A percentile compares a stretch with the other conserved stretches of the same genome.
Evolutionary conservation across 768 basidiomycete species (phyloP).

Genomic region (Lactifluus piperatus): DNA sequence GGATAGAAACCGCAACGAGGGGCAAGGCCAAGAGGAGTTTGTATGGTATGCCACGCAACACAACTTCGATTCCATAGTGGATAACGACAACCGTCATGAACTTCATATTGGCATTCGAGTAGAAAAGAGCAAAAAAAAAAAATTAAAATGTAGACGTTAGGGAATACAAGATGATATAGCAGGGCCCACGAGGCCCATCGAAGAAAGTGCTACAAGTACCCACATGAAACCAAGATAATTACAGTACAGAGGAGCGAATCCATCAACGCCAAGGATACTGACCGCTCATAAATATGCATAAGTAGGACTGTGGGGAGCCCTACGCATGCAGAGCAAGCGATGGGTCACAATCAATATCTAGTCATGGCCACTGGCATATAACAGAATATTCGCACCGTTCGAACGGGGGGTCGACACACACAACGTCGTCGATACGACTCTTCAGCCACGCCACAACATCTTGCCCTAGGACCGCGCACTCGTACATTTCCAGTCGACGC

Average conservation of each 20-base stretch:
- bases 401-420: constrained; percentile 50
- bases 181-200: neutral
- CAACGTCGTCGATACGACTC: constrained; percentile 50
- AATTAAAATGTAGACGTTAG: constrained; percentile 1
- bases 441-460: constrained; percentile 66
- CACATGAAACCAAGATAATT: constrained; percentile 1
- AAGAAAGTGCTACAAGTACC: constrained; percentile 12
- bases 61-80: neutral
- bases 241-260: constrained; percentile 5
- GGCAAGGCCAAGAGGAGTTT: neutral
- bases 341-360: constrained; percentile 9
- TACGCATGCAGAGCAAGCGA: constrained; percentile 17
- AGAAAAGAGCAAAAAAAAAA: neutral
- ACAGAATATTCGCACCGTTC: constrained; percentile 30
- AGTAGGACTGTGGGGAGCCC: constrained; percentile 22
- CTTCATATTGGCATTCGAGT: neutral
- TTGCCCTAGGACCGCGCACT: constrained; percentile 55
- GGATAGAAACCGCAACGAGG: neutral
- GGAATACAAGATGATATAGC: constrained; percentile 8
- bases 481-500: constrained; percentile 51
- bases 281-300: constrained; percentile 21
- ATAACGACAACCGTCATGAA: neutral
- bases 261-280: neutral
- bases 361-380: constrained; percentile 19
- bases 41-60: neutral